These are phyloP conservation scores for Butyriboletus loyo DNA, from an alignment of 768 basidiomycete species.

Conservation along the genomic window DNA sequence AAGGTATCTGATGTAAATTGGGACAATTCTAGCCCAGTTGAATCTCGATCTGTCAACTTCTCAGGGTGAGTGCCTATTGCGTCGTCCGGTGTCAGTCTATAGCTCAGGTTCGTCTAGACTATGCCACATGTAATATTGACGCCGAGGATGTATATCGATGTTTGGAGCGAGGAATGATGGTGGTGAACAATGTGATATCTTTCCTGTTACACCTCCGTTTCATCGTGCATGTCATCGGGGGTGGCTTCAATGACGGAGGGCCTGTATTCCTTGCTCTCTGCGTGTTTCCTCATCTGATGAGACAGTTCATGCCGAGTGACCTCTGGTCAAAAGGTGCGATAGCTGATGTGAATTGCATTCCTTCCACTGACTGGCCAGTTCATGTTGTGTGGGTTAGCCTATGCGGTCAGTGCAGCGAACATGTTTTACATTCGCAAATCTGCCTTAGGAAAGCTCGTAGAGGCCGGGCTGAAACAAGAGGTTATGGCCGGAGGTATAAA, in stretches of 20 bases:
- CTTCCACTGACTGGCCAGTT: background rate
- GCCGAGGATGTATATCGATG: conserved; percentile 3
- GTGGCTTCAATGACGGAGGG: conserved; percentile 15
- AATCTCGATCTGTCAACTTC: conserved; percentile 22
- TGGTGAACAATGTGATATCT: conserved; percentile 13
- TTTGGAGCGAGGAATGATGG: conserved; percentile 6
- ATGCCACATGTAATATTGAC: background rate
- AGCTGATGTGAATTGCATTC: background rate
- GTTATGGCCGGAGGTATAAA: conserved; percentile 2
- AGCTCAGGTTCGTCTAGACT: conserved; percentile 4
- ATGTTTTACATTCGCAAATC: conserved; percentile 21
- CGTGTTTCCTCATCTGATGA: conserved; percentile 9
- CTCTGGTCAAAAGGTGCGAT: conserved; percentile 24
- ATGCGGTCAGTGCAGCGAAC: conserved; percentile 16
- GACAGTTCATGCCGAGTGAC: background rate
- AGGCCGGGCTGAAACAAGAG: conserved; percentile 15
- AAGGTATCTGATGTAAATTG: background rate
- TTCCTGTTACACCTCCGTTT: conserved; percentile 24
- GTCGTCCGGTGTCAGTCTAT: background rate
- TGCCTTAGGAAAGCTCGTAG: conserved; percentile 11
- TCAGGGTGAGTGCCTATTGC: conserved; percentile 11
- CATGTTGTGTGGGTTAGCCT: conserved; percentile 6
- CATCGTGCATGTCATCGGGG: conserved; percentile 16
- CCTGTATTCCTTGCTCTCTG: conserved; percentile 22
- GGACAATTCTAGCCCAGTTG: conserved; percentile 11